These are phyloP conservation scores for Austropuccinia psidii DNA, from an alignment of 1,284 basidiomycete genomes.

Conservation along the genomic window DNA sequence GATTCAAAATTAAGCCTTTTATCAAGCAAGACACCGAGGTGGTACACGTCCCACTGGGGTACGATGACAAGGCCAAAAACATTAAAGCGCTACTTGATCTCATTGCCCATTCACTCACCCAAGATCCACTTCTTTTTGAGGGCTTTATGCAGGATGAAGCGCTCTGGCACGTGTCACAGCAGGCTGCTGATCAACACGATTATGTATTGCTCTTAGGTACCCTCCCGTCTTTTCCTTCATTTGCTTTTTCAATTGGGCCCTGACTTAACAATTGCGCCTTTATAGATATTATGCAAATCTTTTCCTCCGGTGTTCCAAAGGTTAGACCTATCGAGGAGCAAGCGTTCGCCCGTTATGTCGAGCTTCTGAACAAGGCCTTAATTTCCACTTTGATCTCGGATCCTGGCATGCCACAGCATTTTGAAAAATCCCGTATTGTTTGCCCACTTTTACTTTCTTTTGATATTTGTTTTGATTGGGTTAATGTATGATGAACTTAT, in stretches of 20 bases:
- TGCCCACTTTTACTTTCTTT: no score
- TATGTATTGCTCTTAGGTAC: slow-evolving; percentile 5
- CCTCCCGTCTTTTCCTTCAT: background rate
- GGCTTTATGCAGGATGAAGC: slow-evolving; percentile 11
- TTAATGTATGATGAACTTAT: no score
- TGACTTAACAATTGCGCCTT: background rate
- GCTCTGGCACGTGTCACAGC: slow-evolving; percentile 2
- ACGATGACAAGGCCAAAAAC: background rate
- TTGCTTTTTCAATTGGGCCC: background rate
- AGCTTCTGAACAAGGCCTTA: no score
- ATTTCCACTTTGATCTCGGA: no score
- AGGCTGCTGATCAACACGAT: background rate
- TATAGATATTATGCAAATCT: background rate
- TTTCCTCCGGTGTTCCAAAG: background rate
- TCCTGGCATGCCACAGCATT: no score
- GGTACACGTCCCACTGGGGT: background rate
- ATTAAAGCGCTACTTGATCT: slow-evolving; percentile 4
- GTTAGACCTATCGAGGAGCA: no score
- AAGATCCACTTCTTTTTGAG: background rate
- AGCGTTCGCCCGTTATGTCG: no score
- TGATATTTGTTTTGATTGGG: no score
- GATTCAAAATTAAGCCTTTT: background rate
- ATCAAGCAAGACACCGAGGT: background rate
- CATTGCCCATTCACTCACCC: background rate
- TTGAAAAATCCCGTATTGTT: no score